These are phyloP conservation scores for Tilletia setariae DNA, from an alignment of 1,284 basidiomycete genomes.

Conservation along the genomic window DNA sequence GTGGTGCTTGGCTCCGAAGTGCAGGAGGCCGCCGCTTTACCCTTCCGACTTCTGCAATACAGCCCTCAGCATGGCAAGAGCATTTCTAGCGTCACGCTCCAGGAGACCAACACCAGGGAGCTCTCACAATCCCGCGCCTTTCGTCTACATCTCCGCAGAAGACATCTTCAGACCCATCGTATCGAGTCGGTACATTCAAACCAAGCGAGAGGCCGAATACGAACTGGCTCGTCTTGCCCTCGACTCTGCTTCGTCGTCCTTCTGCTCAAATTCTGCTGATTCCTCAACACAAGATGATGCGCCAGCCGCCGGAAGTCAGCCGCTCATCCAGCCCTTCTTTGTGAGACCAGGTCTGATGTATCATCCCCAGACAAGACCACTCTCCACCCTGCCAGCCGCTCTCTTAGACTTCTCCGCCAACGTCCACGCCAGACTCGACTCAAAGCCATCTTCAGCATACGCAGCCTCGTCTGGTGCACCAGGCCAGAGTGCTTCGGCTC, in stretches of 20 bases:
- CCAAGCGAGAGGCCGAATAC: slow-evolving; percentile 83
- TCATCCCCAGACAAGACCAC: slow-evolving; percentile 84
- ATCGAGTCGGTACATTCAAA: slow-evolving; percentile 76
- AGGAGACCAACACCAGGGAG: slow-evolving; percentile 55
- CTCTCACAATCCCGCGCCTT: slow-evolving; percentile 59
- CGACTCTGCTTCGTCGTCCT: neutral
- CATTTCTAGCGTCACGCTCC: slow-evolving; percentile 33
- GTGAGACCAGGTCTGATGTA: slow-evolving; percentile 89
- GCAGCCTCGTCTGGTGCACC: neutral
- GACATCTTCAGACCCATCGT: slow-evolving; percentile 85
- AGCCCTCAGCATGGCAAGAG: slow-evolving; percentile 48
- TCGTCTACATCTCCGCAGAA: slow-evolving; percentile 91
- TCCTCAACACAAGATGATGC: neutral
- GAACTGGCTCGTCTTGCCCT: slow-evolving; percentile 58
- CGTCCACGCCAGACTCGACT: slow-evolving; percentile 30
- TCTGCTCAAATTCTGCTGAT: neutral
- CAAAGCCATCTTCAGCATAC: slow-evolving; percentile 62
- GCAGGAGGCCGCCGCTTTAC: no score
- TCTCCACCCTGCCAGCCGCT: slow-evolving; percentile 80
- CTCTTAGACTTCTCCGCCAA: slow-evolving; percentile 66
- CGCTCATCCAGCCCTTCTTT: slow-evolving; percentile 65
- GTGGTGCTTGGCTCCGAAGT: no score
- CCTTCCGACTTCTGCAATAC: neutral
- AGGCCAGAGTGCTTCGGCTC: neutral
- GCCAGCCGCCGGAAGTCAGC: neutral